Conservation (phyloP, 2,329 filamentous ascomycete species). For the Emmonsiellopsis sp. region DNA sequence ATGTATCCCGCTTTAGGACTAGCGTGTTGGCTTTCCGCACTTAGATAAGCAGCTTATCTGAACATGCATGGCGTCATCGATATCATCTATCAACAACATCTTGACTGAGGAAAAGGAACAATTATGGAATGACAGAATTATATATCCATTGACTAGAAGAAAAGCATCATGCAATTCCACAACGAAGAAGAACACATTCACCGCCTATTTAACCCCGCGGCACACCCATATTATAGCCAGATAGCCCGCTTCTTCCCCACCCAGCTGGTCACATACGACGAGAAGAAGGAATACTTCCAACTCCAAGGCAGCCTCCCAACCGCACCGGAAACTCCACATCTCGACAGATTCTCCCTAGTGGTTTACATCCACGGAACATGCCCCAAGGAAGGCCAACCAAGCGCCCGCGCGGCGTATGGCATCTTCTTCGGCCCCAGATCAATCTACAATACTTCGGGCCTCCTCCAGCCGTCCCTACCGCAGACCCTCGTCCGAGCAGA, state of each 20-base stretch:
- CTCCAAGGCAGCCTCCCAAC: neutral
- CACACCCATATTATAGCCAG: neutral
- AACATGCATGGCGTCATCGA: neutral
- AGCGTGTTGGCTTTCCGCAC: neutral
- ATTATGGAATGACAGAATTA: neutral
- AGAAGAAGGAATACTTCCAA: neutral
- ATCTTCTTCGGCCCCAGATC: neutral
- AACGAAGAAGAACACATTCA: conserved; percentile 1
- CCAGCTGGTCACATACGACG: neutral
- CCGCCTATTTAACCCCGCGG: neutral
- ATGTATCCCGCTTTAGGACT: neutral
- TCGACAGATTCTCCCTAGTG: neutral
- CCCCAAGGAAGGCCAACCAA: neutral
- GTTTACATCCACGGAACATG: conserved; percentile 2
- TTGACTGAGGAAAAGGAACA: neutral
- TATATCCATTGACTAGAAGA: neutral
- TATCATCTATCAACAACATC: neutral
- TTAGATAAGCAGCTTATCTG: neutral
- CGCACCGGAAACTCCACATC: neutral
- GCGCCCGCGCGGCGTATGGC: neutral
- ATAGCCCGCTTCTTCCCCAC: neutral
- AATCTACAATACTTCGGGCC: neutral
- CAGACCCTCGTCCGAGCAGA: neutral
- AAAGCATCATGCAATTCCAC: neutral
- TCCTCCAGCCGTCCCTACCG: neutral